These are phyloP conservation scores for Artemisia argyi DNA, from an alignment of 129 eudicot genomes.

Conservation along the genomic window DNA sequence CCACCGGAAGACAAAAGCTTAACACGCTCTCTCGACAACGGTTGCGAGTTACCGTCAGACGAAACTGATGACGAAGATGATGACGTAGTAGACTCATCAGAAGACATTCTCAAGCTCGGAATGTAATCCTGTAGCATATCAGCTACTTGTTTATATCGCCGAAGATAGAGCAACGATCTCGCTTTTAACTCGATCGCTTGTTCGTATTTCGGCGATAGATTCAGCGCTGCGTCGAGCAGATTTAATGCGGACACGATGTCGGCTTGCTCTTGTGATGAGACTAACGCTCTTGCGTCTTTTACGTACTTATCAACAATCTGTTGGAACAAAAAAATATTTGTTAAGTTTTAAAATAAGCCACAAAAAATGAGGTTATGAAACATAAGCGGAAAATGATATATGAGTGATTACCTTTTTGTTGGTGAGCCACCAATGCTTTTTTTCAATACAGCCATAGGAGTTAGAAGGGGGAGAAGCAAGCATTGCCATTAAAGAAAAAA, in stretches of 20 bases:
- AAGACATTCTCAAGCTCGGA: slow-evolving; percentile 71
- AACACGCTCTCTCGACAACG: slow-evolving; percentile 54
- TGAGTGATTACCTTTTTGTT: slow-evolving; percentile 58
- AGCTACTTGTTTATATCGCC: slow-evolving; percentile 84
- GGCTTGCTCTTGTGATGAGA: slow-evolving; percentile 56
- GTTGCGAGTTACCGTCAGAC: slow-evolving; percentile 60
- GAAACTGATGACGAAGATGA: slow-evolving; percentile 50
- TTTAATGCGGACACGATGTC: slow-evolving; percentile 65
- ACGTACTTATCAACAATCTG: slow-evolving; percentile 86
- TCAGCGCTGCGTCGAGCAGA: slow-evolving; percentile 77
- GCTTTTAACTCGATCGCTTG: slow-evolving; percentile 80
- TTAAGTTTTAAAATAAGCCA: background rate
- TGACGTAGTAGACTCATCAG: slow-evolving; percentile 51
- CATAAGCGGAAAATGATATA: background rate
- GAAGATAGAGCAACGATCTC: slow-evolving; percentile 60
- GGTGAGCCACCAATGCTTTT: slow-evolving; percentile 92
- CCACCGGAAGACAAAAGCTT: slow-evolving; percentile 57
- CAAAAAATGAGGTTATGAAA: background rate
- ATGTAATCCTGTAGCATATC: slow-evolving; percentile 91
- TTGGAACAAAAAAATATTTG: background rate
- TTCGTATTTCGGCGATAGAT: slow-evolving; percentile 67
- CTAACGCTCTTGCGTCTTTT: slow-evolving; percentile 62
- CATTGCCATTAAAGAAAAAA: slow-evolving; percentile 38
- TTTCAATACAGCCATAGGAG: slow-evolving; percentile 54
- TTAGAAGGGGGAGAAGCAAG: slow-evolving; percentile 65